phyloP scores from a whole-genome alignment of 2,329 filamentous ascomycete genomes.

The Hawksworthiomyces lignivorus region DNA sequence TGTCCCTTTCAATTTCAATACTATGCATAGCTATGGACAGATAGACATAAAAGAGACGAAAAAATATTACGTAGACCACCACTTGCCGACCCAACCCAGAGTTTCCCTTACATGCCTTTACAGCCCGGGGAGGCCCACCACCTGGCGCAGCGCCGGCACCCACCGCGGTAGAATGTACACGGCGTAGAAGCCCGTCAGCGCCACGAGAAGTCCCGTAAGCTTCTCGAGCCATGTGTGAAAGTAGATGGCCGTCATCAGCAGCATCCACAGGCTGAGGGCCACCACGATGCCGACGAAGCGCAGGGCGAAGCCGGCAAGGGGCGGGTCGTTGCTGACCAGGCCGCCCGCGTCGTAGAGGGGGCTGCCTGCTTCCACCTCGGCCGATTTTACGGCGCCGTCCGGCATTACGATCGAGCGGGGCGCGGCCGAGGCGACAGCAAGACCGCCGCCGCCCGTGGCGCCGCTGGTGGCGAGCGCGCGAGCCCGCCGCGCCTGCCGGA shows the following conservation, averaged over 20 bases:
- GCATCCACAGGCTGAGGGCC: constrained; percentile 81
- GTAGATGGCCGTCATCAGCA: constrained; percentile 96
- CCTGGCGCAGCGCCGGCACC: constrained; percentile 35
- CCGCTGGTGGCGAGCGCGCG: constrained; percentile 10
- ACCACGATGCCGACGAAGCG: constrained; percentile 55
- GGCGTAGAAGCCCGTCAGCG: constrained; percentile 37
- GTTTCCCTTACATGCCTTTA: no score
- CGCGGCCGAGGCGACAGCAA: constrained; percentile 37
- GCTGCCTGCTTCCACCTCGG: constrained; percentile 37
- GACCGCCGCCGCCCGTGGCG: neutral
- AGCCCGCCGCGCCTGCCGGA: constrained; percentile 28
- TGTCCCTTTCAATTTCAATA: no score
- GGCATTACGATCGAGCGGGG: constrained; percentile 57
- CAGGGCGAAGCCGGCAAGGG: constrained; percentile 10
- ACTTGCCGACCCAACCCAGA: no score
- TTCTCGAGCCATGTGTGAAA: constrained; percentile 99
- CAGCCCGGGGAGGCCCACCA: constrained; percentile 45
- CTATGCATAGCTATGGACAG: no score
- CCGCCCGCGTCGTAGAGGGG: neutral
- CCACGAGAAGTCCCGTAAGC: constrained; percentile 47
- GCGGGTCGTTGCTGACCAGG: constrained; percentile 19
- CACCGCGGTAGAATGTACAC: constrained; percentile 47
- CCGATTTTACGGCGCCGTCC: constrained; percentile 59
- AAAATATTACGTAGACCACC: no score
- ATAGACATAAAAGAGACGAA: no score